phyloP scores from a whole-genome alignment of 2,329 filamentous ascomycete species.

The Ceratocystis ficicola region DNA sequence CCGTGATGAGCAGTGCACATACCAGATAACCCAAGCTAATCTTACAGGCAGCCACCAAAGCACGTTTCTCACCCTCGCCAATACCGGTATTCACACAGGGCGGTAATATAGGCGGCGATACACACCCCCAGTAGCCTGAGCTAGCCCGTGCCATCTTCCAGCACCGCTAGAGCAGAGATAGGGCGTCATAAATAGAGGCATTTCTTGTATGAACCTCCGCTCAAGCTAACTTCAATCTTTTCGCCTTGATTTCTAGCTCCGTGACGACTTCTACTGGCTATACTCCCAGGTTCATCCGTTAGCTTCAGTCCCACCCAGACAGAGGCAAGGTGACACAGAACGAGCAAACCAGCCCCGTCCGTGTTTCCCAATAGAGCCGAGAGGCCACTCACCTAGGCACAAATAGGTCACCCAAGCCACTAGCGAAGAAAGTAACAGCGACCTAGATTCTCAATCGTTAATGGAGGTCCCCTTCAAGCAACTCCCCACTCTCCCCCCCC shows the following conservation, averaged over 20 bases:
- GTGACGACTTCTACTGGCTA: background rate
- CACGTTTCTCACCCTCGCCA: background rate
- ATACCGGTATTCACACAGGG: constrained; percentile 3
- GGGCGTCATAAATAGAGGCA: background rate
- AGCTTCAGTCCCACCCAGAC: background rate
- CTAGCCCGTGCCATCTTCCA: background rate
- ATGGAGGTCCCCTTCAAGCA: background rate
- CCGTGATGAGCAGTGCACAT: background rate
- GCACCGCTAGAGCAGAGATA: background rate
- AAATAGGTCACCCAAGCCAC: constrained; percentile 45
- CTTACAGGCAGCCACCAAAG: background rate
- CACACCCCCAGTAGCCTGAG: background rate
- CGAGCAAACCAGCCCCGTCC: background rate
- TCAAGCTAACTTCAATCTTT: background rate
- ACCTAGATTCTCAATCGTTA: constrained; percentile 32
- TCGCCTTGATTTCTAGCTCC: background rate
- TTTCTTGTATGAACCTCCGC: background rate
- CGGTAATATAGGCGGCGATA: background rate
- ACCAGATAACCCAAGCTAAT: background rate
- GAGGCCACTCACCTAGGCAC: constrained; percentile 46
- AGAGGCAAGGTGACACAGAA: background rate
- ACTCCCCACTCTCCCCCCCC: background rate
- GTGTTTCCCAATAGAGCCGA: background rate
- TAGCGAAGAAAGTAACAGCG: constrained; percentile 54
- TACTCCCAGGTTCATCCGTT: background rate